Percentiles rank a stretch among this genome's conserved stretches.
Evolutionary conservation across 2,329 filamentous ascomycete genomes (phyloP).

Genomic region (Aspergillus costaricaensis): DNA sequence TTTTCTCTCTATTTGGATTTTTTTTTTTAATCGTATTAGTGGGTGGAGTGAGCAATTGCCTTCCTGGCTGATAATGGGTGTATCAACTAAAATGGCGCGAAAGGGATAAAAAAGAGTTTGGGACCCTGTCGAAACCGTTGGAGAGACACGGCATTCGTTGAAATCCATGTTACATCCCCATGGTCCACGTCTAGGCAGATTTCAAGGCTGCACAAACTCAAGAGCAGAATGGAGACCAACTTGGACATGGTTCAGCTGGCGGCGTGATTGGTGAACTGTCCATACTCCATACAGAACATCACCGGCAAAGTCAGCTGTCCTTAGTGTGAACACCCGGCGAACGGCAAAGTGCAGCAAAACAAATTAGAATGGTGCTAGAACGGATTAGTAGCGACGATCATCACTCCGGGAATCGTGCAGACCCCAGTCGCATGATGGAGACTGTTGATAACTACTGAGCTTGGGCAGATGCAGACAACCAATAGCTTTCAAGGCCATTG

Average conservation of each 20-base stretch:
- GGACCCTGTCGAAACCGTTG: constrained; percentile 22
- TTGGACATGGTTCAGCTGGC: constrained; percentile 18
- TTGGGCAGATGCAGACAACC: constrained; percentile 27
- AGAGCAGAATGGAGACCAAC: constrained; percentile 24
- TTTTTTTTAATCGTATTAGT: too few relatives aligned
- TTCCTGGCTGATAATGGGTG: constrained; percentile 26
- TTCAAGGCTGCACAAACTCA: constrained; percentile 27
- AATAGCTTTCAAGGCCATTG: constrained; percentile 21
- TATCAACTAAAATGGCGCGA: constrained; percentile 22
- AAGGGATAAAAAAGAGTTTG: constrained; percentile 13
- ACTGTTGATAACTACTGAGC: constrained; percentile 32
- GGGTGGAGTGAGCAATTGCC: constrained; percentile 15
- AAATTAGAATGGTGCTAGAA: constrained; percentile 39
- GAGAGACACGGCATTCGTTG: constrained; percentile 32
- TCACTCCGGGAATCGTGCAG: constrained; percentile 35
- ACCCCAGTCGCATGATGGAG: constrained; percentile 36
- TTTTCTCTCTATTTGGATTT: too few relatives aligned
- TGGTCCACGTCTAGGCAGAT: constrained; percentile 24
- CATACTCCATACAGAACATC: constrained; percentile 28
- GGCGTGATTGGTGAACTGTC: constrained; percentile 18
- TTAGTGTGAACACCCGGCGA: constrained; percentile 34
- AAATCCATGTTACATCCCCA: constrained; percentile 33
- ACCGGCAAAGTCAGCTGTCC: constrained; percentile 34
- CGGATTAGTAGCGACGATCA: constrained; percentile 37
- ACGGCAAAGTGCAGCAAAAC: constrained; percentile 37